Evolutionary conservation across 768 basidiomycete genomes (phyloP).

Genomic region (Amanita rubescens): DNA sequence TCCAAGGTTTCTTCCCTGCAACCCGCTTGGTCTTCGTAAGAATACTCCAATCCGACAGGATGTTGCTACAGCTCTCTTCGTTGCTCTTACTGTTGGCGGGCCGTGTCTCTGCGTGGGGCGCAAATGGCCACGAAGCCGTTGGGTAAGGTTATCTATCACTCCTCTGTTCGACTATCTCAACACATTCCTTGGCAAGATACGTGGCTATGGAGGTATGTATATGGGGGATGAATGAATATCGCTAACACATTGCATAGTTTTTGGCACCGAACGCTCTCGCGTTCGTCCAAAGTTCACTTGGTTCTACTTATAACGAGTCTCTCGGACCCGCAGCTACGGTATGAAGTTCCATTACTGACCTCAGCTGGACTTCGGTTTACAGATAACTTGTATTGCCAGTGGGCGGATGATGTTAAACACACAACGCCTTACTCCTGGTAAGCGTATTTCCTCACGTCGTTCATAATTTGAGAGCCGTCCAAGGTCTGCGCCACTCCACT

Average conservation of each 20-base stretch:
- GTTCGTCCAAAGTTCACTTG: slow-evolving; percentile 39
- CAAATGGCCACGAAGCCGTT: slow-evolving; percentile 35
- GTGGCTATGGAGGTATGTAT: slow-evolving; percentile 32
- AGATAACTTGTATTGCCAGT: slow-evolving; percentile 30
- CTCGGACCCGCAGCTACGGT: slow-evolving; percentile 45
- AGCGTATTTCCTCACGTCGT: slow-evolving; percentile 4
- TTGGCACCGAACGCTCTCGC: slow-evolving; percentile 38
- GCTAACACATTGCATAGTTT: slow-evolving; percentile 29
- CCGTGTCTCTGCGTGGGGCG: slow-evolving; percentile 32
- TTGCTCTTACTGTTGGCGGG: slow-evolving; percentile 10
- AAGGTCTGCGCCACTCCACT: slow-evolving; percentile 39
- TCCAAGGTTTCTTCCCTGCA: too few relatives aligned
- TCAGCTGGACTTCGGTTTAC: not conserved
- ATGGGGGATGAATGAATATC: not conserved
- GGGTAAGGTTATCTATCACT: slow-evolving; percentile 22
- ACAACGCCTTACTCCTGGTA: slow-evolving; percentile 31
- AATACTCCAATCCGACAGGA: not conserved
- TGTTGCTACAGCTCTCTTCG: not conserved
- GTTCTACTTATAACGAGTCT: slow-evolving; percentile 33
- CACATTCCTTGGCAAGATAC: slow-evolving; percentile 19
- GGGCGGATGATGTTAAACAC: slow-evolving; percentile 33
- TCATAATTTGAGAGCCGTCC: not conserved
- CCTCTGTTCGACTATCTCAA: not conserved
- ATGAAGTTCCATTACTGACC: slow-evolving; percentile 4
- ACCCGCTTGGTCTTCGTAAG: too few relatives aligned